Base-by-base conservation (phyloP, 345 rosid genomes). In the Gossypium mustelinum region DNA sequence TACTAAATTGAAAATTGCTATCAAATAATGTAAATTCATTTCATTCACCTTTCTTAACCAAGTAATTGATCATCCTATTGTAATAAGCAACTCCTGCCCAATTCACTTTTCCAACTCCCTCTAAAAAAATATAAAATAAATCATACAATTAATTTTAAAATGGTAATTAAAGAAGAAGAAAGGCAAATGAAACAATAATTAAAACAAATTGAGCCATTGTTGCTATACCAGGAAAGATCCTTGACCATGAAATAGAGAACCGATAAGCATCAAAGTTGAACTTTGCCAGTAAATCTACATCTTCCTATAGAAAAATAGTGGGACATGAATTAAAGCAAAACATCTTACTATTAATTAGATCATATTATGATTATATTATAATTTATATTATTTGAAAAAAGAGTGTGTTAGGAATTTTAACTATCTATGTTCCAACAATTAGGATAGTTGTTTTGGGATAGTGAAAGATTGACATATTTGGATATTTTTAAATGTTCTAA, bases 231-330 rank as follows among this genome's bases (percentile, higher is more conserved):
- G 93, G 95, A 81, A 90, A 88, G 75, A 90, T 86, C 76, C 95
- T 85, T 11, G 95, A 86, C 91, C 92, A 90, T 0, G 95, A 90
- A 76, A 90, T 90, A 2, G 95, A 90, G 82, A 90, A 88, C 9
- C 93, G 77, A 79, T 88, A 90, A 1, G 90, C 95, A 71, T 88
- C 92, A 50, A 90, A 90, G 77, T 90, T 90, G 48, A 90, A 69
- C 29, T 70, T 75, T 16, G 71, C 76, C 92, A 90, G 80, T 24
- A 90, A 73, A 67, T 87, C 84, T 2, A 87, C 64, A 76, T 90
- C 94, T 47, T 79, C 87, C 94, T 90, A 83, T 25, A 51, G 56
- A 67, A 45, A 34, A 34, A 34, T 34, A 34, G 7, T 5, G 41
- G 41, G 7, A 6, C 41, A 34, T 34, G 41, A 34, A 34, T 34